Percentiles rank a stretch among this genome's conserved stretches.
Conservation (phyloP, 169 alveolate genomes). For the Sarcocystis neurona region DNA sequence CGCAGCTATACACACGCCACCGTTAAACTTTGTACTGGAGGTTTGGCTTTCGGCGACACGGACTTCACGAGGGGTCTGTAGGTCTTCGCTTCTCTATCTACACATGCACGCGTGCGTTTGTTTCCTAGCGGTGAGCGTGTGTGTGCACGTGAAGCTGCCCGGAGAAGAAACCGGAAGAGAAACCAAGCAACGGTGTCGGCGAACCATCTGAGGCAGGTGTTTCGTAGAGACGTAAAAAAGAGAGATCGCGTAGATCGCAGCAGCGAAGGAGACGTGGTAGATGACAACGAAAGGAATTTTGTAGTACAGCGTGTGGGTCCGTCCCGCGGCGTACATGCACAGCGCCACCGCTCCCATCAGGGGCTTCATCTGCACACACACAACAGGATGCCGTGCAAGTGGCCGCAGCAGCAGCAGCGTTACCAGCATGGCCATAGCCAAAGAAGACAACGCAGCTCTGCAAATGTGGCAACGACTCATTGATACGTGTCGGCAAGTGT, state of each 20-base stretch:
- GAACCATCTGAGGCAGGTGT: slow-evolving; percentile 19
- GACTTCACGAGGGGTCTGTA: background rate
- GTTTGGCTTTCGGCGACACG: background rate
- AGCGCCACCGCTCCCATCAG: slow-evolving; percentile 35
- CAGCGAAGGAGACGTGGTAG: slow-evolving; percentile 29
- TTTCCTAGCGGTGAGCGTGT: background rate
- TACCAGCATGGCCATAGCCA: too few species aligned
- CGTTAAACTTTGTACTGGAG: too few species aligned
- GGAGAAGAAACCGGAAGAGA: background rate
- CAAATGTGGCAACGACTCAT: too few species aligned
- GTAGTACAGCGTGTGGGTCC: background rate
- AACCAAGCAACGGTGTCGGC: background rate
- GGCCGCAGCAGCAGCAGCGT: too few species aligned
- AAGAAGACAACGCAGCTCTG: too few species aligned
- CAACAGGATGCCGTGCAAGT: background rate
- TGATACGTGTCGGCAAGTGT: too few species aligned
- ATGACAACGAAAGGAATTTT: background rate
- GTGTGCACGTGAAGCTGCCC: background rate
- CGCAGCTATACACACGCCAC: too few species aligned
- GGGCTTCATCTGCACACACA: slow-evolving; percentile 38
- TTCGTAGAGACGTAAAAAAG: slow-evolving; percentile 52
- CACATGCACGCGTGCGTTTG: background rate
- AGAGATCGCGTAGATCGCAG: slow-evolving; percentile 43
- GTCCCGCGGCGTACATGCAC: background rate
- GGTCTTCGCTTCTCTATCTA: background rate